Evolutionary conservation across 73 alveolate genomes (phyloP).

Genomic region (Symbiodinium pilosum): DNA sequence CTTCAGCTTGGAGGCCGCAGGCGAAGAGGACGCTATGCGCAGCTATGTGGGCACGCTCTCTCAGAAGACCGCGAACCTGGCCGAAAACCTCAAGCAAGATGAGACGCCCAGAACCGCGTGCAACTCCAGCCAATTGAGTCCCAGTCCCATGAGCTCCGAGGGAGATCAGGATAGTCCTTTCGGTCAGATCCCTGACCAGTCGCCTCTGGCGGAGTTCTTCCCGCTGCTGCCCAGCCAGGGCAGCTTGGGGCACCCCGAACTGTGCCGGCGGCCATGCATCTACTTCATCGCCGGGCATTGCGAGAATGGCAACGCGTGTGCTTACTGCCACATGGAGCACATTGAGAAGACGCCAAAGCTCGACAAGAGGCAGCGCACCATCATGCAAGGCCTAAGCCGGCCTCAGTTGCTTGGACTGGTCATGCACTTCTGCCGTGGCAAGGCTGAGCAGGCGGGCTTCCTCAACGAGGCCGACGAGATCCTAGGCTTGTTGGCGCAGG

Average conservation of each 20-base stretch:
- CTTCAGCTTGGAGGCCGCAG: not conserved
- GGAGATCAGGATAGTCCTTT: too few species aligned
- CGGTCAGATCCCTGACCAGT: not conserved
- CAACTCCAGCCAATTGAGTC: too few species aligned
- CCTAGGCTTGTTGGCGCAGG: not conserved
- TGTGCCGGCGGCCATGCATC: slow-evolving; percentile 69
- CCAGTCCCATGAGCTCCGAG: not conserved
- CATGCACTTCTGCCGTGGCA: not conserved
- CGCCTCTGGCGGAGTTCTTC: not conserved
- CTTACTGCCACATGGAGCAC: slow-evolving; percentile 51
- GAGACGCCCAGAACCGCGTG: too few species aligned
- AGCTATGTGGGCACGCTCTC: not conserved
- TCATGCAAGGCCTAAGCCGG: not conserved
- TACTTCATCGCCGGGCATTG: slow-evolving; percentile 71
- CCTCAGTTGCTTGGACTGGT: not conserved
- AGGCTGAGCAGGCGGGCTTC: not conserved
- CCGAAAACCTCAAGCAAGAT: not conserved
- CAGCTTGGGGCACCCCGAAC: not conserved
- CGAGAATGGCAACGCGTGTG: slow-evolving; percentile 32
- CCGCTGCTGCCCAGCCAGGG: not conserved
- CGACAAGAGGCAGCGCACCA: slow-evolving; percentile 31
- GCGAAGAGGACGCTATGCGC: not conserved
- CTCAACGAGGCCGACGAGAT: not conserved
- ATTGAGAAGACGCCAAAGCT: slow-evolving; percentile 61
- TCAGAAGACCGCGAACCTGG: not conserved